Evolutionary conservation across 495 filamentous ascomycete genomes (phyloP).

Genomic region (Lophium mytilinum): DNA sequence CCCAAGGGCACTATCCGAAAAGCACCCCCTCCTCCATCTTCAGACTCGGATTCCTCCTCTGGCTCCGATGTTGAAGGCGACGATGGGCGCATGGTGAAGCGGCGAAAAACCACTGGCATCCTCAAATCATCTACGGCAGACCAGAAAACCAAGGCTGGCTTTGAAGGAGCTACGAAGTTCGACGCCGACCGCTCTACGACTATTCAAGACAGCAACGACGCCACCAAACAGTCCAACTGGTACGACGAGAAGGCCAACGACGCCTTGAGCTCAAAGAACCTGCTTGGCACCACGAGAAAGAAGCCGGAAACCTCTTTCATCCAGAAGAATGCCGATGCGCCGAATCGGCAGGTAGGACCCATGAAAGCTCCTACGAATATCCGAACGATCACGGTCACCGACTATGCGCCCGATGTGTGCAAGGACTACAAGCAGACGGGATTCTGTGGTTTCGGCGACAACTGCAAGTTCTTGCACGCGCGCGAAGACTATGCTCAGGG

Average conservation of each 20-base stretch:
- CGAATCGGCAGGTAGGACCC: slow-evolving; percentile 65
- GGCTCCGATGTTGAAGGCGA: slow-evolving; percentile 72
- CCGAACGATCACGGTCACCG: slow-evolving; percentile 79
- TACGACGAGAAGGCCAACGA: slow-evolving; percentile 58
- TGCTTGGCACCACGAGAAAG: slow-evolving; percentile 55
- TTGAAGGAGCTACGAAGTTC: slow-evolving; percentile 48
- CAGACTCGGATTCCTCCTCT: slow-evolving; percentile 45
- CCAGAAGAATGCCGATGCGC: slow-evolving; percentile 74
- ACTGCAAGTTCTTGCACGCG: slow-evolving; percentile 82
- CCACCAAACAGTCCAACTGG: slow-evolving; percentile 91
- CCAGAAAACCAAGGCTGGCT: slow-evolving; percentile 33
- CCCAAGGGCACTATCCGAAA: slow-evolving; percentile 73
- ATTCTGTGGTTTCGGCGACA: slow-evolving; percentile 72
- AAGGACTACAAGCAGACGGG: slow-evolving; percentile 93
- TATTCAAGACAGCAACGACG: slow-evolving; percentile 67
- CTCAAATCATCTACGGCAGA: slow-evolving; percentile 48
- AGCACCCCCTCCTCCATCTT: slow-evolving; percentile 72
- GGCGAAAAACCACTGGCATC: slow-evolving; percentile 47
- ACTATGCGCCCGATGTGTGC: slow-evolving; percentile 90
- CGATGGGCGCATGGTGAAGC: slow-evolving; percentile 63
- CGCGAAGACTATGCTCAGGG: slow-evolving; percentile 86
- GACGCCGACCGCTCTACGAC: slow-evolving; percentile 49
- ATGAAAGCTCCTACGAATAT: slow-evolving; percentile 86
- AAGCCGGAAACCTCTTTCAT: slow-evolving; percentile 52
- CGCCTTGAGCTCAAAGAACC: slow-evolving; percentile 48